A percentile compares a stretch with the other conserved stretches of the same genome.
Conservation (phyloP, 148 eudicot genomes). For the Vaccinium corymbosum region DNA sequence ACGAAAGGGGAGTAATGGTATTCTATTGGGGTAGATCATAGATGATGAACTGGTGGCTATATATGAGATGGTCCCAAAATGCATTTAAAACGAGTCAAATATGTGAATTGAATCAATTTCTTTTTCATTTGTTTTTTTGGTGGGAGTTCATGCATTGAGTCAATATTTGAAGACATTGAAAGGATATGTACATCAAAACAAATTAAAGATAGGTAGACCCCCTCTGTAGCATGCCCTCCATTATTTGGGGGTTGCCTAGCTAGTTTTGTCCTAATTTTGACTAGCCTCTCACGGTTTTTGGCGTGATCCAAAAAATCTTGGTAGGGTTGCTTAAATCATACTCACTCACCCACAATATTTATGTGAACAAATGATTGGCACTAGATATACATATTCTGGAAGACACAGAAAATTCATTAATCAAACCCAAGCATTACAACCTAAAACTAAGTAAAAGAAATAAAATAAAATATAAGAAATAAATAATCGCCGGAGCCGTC, state of each 20-base stretch:
- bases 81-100: not conserved
- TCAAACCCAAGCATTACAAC: too few relatives aligned
- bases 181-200: not conserved
- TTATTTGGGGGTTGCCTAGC: not conserved
- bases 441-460: too few relatives aligned
- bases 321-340: not conserved
- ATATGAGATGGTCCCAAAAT: not conserved
- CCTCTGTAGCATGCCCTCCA: not conserved
- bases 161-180: not conserved
- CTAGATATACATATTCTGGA: not conserved
- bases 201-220: not conserved
- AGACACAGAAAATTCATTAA: too few relatives aligned
- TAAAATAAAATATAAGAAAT: too few relatives aligned
- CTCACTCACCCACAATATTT: not conserved
- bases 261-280: not conserved
- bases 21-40: not conserved
- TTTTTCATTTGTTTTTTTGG: too few relatives aligned
- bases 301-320: not conserved
- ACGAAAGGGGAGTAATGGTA: too few relatives aligned
- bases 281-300: not conserved
- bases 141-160: not conserved
- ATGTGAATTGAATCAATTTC: not conserved
- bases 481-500: too few relatives aligned
- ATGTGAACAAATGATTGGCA: not conserved
- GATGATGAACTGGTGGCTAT: not conserved